Base-by-base conservation (phyloP, 805 yeast genomes). In the Schwanniomyces pseudopolymorphus region DNA sequence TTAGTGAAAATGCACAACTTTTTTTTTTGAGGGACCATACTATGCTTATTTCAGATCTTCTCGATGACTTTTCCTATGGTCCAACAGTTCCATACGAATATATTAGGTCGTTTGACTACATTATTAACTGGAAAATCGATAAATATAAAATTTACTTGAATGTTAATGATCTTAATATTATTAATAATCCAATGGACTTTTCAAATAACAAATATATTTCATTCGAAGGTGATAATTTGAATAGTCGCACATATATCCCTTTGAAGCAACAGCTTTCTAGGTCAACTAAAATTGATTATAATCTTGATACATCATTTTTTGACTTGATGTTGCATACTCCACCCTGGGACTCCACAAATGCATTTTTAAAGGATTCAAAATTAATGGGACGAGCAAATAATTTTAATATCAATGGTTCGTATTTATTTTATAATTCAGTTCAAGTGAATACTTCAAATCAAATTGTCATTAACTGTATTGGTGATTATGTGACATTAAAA, bases 341-440 rank as follows among this genome's bases (percentile, higher is more conserved):
- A 0, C 85, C 92, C 1, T 94, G 98, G 96, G 95, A 89, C 58
- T 91, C 98, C 0, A 69, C 83, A 21, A 79, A 83, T 45, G 84
- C 85, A 40, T 92, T 92, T 53, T 62, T 87, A 69, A 75, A 77
- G 40, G 67, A 64, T 36, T 66, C 77, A 10, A 79, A 77, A 16
- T 77, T 78, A 13, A 75, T 89, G 50, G 98, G 96, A 0, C 70
- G 82, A 49, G 81, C 90, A 0, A 69, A 77, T 22, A 77, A 83
- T 44, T 85, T 90, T 55, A 64, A 60, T 1, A 63, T 89, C 14
- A 64, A 65, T 1, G 96, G 97, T 0, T 75, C 83, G 0, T 86
- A 88, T 63, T 78, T 85, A 0, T 84, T 78, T 54, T 80, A 71
- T 61, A 72, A 78, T 10, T 72, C 75, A 11, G 67, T 85, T 13